Evolutionary conservation across 805 yeast species (phyloP), one percentile per base, ranked within the genome.

Genomic region (Yamadazyma akitaensis): DNA sequence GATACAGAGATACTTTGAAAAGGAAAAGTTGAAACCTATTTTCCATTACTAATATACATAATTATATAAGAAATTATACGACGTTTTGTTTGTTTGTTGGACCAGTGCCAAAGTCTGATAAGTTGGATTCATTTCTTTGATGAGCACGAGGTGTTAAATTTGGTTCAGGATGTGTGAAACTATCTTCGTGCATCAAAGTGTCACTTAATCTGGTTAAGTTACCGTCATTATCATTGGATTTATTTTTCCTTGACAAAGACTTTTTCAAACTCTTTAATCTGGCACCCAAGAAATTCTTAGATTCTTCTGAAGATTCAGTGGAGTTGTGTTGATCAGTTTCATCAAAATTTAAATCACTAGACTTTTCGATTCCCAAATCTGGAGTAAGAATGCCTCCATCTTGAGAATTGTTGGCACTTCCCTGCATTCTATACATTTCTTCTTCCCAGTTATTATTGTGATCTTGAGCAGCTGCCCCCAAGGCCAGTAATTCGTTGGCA

Each of bases 401-500:
- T 18, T 43, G 30, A 43, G 53, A 40, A 32, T 62, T 70, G 26
- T 56, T 59, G 16, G 54, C 53, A 11, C 48, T 40, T 5, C 47
- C 53, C n/a, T 42, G 45, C 53, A 78, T 62, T 41, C 72, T 70
- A 60, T 72, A 73, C 79, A 84, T 78, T 59, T 84, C 84, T 37
- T 73, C 67, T 53, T 85, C 90, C 90, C 94, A 82, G 59, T 85
- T 76, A 37, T 73, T 77, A 53, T 82, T 79, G 63, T 88, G 96
- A 51, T 88, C 88, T 58, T 81, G 84, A 3, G 95, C 96, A n/a
- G 90, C 88, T 13, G 72, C 61, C 49, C 96, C 96, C 50, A 88
- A 73, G 2, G 91, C 96, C 35, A 82, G 59, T 49, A 88, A 72
- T 62, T 83, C 88, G 19, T 72, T 70, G 14, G 63, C 70, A 25